Percentiles rank a stretch among this genome's conserved stretches.
Evolutionary conservation across 169 alveolate genomes (phyloP).

Genomic region (Plasmodium relictum): DNA sequence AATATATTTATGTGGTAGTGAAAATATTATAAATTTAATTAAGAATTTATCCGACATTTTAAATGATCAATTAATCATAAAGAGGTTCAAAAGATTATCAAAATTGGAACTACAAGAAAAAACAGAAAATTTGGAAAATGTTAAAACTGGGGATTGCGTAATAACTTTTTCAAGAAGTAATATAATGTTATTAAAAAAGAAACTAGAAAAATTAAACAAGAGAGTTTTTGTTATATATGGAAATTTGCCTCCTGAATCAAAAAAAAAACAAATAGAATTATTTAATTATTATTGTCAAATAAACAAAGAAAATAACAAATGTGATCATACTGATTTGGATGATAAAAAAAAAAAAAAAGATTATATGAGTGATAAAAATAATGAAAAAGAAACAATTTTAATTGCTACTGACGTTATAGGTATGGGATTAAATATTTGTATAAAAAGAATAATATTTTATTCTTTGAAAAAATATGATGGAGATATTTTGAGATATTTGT

Average conservation of each 20-base stretch:
- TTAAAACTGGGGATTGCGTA: constrained; percentile 94
- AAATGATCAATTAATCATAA: constrained; percentile 75
- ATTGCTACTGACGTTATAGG: constrained; percentile 96
- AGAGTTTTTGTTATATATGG: constrained; percentile 90
- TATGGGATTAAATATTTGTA: constrained; percentile 93
- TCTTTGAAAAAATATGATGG: constrained; percentile 87
- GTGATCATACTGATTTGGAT: neutral
- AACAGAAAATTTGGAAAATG: constrained; percentile 76
- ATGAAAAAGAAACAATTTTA: constrained; percentile 80
- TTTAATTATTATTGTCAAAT: constrained; percentile 68
- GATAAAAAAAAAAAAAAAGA: constrained; percentile 61
- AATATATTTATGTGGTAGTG: constrained; percentile 74
- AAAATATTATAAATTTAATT: constrained; percentile 26
- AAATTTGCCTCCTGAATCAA: constrained; percentile 92
- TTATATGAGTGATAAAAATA: constrained; percentile 63
- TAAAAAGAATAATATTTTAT: constrained; percentile 91
- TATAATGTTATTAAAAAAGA: constrained; percentile 79
- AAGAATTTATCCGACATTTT: constrained; percentile 22
- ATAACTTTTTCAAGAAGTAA: constrained; percentile 89
- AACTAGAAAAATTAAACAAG: constrained; percentile 78
- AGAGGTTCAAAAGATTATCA: constrained; percentile 77
- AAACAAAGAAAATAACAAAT: neutral
- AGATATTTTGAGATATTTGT: constrained; percentile 78
- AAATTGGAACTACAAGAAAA: constrained; percentile 79
- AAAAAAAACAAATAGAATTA: constrained; percentile 83